Conservation (phyloP, 2,329 filamentous ascomycete genomes). For the Aspergillus hortae region DNA sequence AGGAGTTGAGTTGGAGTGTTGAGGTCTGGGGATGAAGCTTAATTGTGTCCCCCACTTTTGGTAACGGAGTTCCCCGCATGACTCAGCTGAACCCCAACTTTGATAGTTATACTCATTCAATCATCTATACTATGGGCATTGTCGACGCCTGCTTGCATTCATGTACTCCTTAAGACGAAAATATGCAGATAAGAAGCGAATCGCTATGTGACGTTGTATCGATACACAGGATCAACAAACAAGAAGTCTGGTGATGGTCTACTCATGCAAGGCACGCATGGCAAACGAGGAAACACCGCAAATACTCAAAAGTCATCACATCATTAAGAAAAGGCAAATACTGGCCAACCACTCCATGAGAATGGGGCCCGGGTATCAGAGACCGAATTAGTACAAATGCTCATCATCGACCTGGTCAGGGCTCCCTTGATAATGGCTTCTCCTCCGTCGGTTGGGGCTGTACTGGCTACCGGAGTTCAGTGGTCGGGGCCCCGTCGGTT, state of each 20-base stretch:
- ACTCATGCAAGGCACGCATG: too few relatives aligned
- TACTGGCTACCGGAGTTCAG: constrained; percentile 36
- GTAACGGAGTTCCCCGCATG: neutral
- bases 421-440: constrained; percentile 38
- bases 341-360: constrained; percentile 2
- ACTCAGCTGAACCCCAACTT: neutral
- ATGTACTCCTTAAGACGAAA: too few relatives aligned
- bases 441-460: constrained; percentile 34
- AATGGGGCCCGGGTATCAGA: neutral
- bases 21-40: neutral
- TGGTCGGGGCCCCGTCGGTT: constrained; percentile 48
- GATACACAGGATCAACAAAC: neutral
- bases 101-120: too few relatives aligned
- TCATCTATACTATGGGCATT: too few relatives aligned
- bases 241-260: neutral
- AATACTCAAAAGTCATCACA: constrained; percentile 11
- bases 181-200: constrained; percentile 1
- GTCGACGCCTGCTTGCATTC: too few relatives aligned
- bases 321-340: constrained; percentile 15
- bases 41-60: neutral
- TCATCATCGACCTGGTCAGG: constrained; percentile 41
- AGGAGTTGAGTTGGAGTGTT: neutral
- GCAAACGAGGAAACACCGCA: neutral
- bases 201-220: constrained; percentile 9
- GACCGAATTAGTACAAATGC: constrained; percentile 28